Base-by-base conservation (phyloP, 2,329 filamentous ascomycete species). In the Aspergillus brunneoviolaceus region DNA sequence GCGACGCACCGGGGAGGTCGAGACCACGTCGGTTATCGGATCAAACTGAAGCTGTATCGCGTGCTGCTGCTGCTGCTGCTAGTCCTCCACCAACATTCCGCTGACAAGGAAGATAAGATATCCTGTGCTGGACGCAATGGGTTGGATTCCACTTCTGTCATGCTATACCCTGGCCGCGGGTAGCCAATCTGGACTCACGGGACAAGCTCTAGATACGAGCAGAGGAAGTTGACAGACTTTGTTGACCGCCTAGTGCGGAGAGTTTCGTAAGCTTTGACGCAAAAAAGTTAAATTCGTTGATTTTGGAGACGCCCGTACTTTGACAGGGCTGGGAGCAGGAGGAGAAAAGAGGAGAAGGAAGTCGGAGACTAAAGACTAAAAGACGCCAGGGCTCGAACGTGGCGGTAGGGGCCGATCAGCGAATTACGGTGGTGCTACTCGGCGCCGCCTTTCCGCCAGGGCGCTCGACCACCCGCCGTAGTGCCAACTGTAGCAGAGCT, bases 391-490 rank as follows among this genome's bases (percentile, higher is more conserved):
- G 50, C 60, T 63, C 58, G 60, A 64, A 61, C 58, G 33, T 58
- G 35, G 50, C 55, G 31, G 55, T 48, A 45, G 49, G 25, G 47
- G 62, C 59, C 56, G 58, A 65, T 65, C 63, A 58, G 21, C 51
- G 27, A 51, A 48, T 42, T 23, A 55, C 35, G 45, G 51, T 23
- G 25, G 57, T 57, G 49, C 54, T 54, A 60, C 59, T 65, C 42
- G 55, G 23, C 55, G 59, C 59, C 57, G 55, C 52, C 25, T 55
- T 61, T 51, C 55, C 55, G 55, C 63, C 61, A 59, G 55, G 57
- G 63, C 57, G 55, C 53, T 60, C 49, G 35, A 58, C 53, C 39
- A 25, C 29, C 53, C 42, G 53, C 31, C 19, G 19, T 55, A 49
- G 53, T 47, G 53, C 45, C 53, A 49, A 31, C 29, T 21, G 53